Base-by-base conservation (phyloP, 768 basidiomycete genomes). In the Lactarius quietus region DNA sequence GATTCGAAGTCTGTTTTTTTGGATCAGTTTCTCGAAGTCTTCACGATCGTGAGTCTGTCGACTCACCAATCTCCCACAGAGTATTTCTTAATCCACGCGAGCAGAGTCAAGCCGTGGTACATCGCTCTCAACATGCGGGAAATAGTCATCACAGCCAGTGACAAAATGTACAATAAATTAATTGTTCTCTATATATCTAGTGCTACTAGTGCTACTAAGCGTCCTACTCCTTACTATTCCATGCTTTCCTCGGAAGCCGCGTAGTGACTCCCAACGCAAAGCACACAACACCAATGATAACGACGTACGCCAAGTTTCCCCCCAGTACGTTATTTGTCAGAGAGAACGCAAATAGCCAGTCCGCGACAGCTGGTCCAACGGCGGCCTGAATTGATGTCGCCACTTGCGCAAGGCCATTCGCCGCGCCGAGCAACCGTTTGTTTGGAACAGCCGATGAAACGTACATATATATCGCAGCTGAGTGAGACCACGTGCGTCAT, bases 381-480 rank as follows among this genome's bases (percentile, higher is more conserved):
- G 75, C 63, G 43, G 78, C 75, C 73, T 74, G 74, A 64, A 78
- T 68, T 33, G 78, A 78, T 35, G 74, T 72, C 33, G 67, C 63
- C 64, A 73, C 68, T 79, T 81, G 74, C 23, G 73, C 67, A 26
- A 76, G 35, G 63, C 88, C 88, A 67, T 89, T 88, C 23, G 85
- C 86, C 1, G 86, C 83, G 12, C 88, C 88, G 9, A 89, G 79
- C 7, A 85, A 83, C 12, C 83, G 81, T 31, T 80, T 80, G 60
- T 87, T 87, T 1, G 89, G 88, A 0, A 88, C 77, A 9, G 88
- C 80, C 5, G 83, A 83, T 9, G 82, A 79, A 62, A 90, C 84
- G 67, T 84, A 87, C 59, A 90, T 87, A 73, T 87, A 88, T n/a
- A 88, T 74, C 55, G 86, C 82, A 31, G 87, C 88, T 88, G 61